These are phyloP conservation scores for Purpureocillium lavendulum DNA, from an alignment of 2,329 filamentous ascomycete species.

Conservation along the genomic window DNA sequence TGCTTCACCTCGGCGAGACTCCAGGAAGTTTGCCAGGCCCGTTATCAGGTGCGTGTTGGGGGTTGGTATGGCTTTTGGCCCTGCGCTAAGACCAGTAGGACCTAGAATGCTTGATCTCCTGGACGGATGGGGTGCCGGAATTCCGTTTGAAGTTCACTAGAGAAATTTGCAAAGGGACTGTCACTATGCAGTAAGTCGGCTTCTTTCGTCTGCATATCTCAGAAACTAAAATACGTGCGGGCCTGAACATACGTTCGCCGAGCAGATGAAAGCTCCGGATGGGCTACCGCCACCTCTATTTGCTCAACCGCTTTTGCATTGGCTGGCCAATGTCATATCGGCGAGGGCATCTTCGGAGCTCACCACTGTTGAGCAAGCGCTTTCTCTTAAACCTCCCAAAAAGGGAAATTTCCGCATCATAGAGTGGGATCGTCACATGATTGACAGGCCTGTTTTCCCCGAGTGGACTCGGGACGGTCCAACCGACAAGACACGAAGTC, in stretches of 20 bases:
- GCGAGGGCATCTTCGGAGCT: not conserved
- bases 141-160: not conserved
- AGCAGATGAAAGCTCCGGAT: not conserved
- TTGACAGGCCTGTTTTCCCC: not conserved
- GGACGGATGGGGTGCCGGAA: not conserved
- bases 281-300: not conserved
- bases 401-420: not conserved
- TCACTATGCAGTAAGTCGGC: not conserved
- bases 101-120: not conserved
- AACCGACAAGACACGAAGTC: not conserved
- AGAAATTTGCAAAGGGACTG: not conserved
- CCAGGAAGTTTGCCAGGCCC: conserved; percentile 3
- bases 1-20: conserved; percentile 3
- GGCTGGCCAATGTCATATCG: not conserved
- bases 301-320: not conserved
- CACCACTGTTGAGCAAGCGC: not conserved
- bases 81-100: not conserved
- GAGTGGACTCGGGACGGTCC: not conserved
- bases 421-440: not conserved
- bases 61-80: too few relatives aligned
- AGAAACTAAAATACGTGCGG: not conserved
- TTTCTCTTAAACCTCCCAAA: not conserved
- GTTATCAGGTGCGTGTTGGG: conserved; percentile 4
- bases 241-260: not conserved
- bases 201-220: too few relatives aligned